Evolutionary conservation across 2,329 filamentous ascomycete genomes (phyloP), one percentile per base, ranked within the genome.

Genomic region (Diaporthe sp.): DNA sequence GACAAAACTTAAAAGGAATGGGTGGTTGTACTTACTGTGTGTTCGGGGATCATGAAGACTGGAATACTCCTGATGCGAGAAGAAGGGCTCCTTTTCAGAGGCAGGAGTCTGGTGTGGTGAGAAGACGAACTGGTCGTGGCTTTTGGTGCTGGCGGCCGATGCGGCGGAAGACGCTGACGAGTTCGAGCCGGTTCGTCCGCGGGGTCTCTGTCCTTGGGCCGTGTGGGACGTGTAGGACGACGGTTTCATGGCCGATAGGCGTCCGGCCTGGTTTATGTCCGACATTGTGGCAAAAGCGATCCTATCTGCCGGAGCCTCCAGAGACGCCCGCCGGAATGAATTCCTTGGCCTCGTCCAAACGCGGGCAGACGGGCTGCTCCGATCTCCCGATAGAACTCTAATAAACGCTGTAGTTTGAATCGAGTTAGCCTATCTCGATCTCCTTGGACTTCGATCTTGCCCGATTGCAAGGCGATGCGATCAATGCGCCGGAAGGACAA

Each of bases 141-240:
- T 79, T 22, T 77, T 75, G 47, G 80, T 77, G 49, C 79, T 79
- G 31, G 78, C 76, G 17, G 71, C 49, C 22, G 80, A 79, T n/a
- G 77, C 74, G 17, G 80, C 81, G 44, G 82, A 84, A 78, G 81
- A 82, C 60, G 88, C 86, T 55, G 88, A 88, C 17, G 87, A 87
- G 79, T 83, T 86, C 73, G 88, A 89, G 76, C 87, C 61, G 20
- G 74, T 73, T 28, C 79, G 73, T 47, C 63, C 72, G 31, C 73
- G 78, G 34, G 60, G 58, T 44, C 37, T 65, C 37, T 75, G 70
- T 44, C 37, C 44, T 31, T 63, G 44, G 10, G 22, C 68, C 61
- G 37, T 20, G 25, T 68, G 34, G 53, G 67, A 55, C 20, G n/a
- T 70, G 49, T 70, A 22, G 34, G 65, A 22, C 28, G 5, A 10